Conservation (phyloP, 371 early-diverging fungal genomes). For the Gilbertella persicaria region DNA sequence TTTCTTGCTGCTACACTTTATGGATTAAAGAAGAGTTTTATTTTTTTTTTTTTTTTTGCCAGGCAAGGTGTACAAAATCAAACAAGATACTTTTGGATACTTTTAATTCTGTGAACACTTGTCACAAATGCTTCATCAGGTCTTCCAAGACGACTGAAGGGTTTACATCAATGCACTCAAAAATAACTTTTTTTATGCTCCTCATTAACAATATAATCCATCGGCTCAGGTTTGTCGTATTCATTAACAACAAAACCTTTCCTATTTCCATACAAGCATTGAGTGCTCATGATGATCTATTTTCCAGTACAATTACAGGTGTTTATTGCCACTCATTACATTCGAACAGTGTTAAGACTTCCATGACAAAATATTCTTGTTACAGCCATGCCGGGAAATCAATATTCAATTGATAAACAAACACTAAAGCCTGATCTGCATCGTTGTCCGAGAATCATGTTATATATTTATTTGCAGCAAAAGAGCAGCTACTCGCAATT, state of each 20-base stretch:
- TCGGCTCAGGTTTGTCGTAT: constrained; percentile 14
- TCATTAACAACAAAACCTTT: constrained; percentile 15
- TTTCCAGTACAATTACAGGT: too few relatives aligned
- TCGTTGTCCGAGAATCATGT: too few relatives aligned
- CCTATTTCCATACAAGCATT: constrained; percentile 28
- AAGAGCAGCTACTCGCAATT: too few relatives aligned
- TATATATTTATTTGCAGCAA: too few relatives aligned
- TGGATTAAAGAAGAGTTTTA: constrained; percentile 4
- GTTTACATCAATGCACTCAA: constrained; percentile 14
- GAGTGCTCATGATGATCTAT: constrained; percentile 11
- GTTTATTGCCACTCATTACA: too few relatives aligned
- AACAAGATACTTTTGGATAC: constrained; percentile 20
- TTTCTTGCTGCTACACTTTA: constrained; percentile 2
- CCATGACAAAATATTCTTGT: too few relatives aligned
- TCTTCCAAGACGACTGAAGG: constrained; percentile 10
- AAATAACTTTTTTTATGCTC: constrained; percentile 12
- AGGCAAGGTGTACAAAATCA: constrained; percentile 19
- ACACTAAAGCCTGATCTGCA: too few relatives aligned
- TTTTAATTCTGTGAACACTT: constrained; percentile 17
- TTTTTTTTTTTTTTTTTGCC: constrained; percentile 14
- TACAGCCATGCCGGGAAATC: too few relatives aligned
- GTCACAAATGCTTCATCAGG: constrained; percentile 11
- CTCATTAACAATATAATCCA: constrained; percentile 25
- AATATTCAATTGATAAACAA: too few relatives aligned
- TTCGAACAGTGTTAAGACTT: too few relatives aligned